These are phyloP conservation scores for Paracamarosporium sp. DNA, from an alignment of 2,329 filamentous ascomycete genomes.

Conservation along the genomic window DNA sequence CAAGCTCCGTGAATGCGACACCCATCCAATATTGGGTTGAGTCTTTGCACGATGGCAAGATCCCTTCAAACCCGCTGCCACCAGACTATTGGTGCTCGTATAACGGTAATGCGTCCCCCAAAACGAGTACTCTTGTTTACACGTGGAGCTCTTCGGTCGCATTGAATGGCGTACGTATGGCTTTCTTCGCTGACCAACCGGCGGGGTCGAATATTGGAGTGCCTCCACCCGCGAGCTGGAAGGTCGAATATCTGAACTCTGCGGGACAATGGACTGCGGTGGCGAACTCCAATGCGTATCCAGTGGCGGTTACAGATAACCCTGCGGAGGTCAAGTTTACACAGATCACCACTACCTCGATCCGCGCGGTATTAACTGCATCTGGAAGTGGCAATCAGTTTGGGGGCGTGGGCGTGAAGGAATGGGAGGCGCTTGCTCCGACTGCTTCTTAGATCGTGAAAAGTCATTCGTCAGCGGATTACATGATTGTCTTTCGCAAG, in stretches of 20 bases:
- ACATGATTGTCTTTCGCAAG: too few relatives aligned
- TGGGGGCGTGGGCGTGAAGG: constrained; percentile 18
- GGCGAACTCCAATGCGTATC: constrained; percentile 24
- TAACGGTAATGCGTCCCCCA: constrained; percentile 37
- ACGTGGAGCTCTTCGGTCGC: constrained; percentile 37
- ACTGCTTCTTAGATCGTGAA: neutral
- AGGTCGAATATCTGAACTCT: constrained; percentile 16
- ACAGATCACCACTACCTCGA: constrained; percentile 6
- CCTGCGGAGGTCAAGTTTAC: constrained; percentile 52
- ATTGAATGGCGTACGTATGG: constrained; percentile 25
- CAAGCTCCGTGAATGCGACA: constrained; percentile 27
- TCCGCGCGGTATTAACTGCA: constrained; percentile 13
- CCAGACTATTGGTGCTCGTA: constrained; percentile 50
- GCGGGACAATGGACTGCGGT: constrained; percentile 21
- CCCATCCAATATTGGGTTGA: constrained; percentile 50
- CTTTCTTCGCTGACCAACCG: constrained; percentile 19
- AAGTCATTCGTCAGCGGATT: too few relatives aligned
- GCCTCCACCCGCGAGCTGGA: constrained; percentile 19
- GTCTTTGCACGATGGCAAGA: constrained; percentile 41
- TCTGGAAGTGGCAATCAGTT: constrained; percentile 10
- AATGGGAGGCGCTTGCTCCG: constrained; percentile 18
- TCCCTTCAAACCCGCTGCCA: constrained; percentile 41
- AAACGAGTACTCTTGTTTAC: constrained; percentile 38
- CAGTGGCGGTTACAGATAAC: constrained; percentile 28
- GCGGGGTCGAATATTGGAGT: constrained; percentile 17